These are phyloP conservation scores for Globisporangium echinulatum DNA, from an alignment of 352 stramenopile genomes.

Conservation along the genomic window DNA sequence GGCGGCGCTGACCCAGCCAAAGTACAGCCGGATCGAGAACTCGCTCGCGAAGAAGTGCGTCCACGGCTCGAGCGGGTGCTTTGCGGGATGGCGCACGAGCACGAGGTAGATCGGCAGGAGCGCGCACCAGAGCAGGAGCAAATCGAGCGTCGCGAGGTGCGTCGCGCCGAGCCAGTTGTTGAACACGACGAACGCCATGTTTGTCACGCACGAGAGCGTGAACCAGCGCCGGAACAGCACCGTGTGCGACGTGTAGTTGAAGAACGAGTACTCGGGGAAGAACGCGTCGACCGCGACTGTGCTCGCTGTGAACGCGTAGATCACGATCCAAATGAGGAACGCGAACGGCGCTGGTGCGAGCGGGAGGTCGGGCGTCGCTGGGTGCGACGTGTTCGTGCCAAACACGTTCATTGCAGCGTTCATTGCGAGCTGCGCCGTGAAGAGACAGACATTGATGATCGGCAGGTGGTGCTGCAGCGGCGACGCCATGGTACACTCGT, in stretches of 20 bases:
- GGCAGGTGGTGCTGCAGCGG: conserved; percentile 16
- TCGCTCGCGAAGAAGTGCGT: conserved; percentile 53
- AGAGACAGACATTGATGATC: conserved; percentile 12
- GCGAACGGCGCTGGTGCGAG: conserved; percentile 41
- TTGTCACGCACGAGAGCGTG: conserved; percentile 39
- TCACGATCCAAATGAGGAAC: conserved; percentile 44
- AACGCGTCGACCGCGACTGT: conserved; percentile 46
- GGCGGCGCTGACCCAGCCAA: conserved; percentile 44
- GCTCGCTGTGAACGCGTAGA: conserved; percentile 41
- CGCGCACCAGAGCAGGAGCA: conserved; percentile 36
- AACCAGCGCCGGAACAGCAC: conserved; percentile 50
- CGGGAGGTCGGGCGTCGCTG: conserved; percentile 18
- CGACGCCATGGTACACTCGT: conserved; percentile 3
- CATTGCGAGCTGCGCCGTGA: conserved; percentile 10
- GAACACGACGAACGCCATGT: conserved; percentile 40
- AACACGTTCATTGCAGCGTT: conserved; percentile 14
- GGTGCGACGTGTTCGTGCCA: not conserved
- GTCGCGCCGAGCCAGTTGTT: conserved; percentile 19
- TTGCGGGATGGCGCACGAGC: conserved; percentile 40
- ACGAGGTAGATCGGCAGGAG: conserved; percentile 50
- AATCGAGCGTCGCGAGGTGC: conserved; percentile 15
- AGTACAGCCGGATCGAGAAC: conserved; percentile 50
- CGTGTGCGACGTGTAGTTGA: conserved; percentile 37
- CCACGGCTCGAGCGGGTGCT: conserved; percentile 33
- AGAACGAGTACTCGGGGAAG: conserved; percentile 52